Evolutionary conservation across 2,329 filamentous ascomycete species (phyloP).

Genomic region (Sordariomycetes sp.): DNA sequence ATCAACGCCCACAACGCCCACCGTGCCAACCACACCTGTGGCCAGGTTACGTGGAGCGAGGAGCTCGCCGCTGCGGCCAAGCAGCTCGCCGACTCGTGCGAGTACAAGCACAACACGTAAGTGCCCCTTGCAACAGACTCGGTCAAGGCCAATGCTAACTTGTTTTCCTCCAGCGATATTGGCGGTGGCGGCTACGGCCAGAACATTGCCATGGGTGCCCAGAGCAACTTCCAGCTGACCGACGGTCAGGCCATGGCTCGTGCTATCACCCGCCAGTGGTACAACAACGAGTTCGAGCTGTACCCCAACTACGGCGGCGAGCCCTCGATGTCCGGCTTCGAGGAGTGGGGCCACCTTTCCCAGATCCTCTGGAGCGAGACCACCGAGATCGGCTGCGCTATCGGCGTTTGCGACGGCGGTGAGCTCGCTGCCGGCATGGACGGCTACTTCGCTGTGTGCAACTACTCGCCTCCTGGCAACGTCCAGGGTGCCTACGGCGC

Average conservation of each 20-base stretch:
- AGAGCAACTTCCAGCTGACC: conserved; percentile 22
- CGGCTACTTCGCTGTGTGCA: conserved; percentile 76
- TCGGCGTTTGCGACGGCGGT: conserved; percentile 53
- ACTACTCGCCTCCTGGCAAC: conserved; percentile 69
- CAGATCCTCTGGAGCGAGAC: conserved; percentile 30
- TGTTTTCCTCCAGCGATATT: conserved; percentile 27
- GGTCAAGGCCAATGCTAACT: neutral
- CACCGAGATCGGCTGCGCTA: conserved; percentile 42
- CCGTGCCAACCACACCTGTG: conserved; percentile 69
- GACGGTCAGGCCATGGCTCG: conserved; percentile 28
- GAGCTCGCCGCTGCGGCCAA: too few relatives aligned
- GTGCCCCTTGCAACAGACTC: conserved; percentile 16
- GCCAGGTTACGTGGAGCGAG: conserved; percentile 42
- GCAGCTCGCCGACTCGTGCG: conserved; percentile 54
- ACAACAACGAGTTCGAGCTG: conserved; percentile 62
- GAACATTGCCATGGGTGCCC: conserved; percentile 67
- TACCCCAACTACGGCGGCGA: conserved; percentile 49
- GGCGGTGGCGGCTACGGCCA: conserved; percentile 68
- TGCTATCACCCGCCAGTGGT: conserved; percentile 76
- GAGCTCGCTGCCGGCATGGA: conserved; percentile 35
- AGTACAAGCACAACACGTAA: conserved; percentile 68
- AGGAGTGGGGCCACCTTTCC: conserved; percentile 48
- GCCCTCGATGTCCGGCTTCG: conserved; percentile 52
- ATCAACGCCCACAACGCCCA: conserved; percentile 77
- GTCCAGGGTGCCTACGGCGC: conserved; percentile 34